Evolutionary conservation across 345 rosid species (phyloP).

Genomic region (Eucalyptus sp.): DNA sequence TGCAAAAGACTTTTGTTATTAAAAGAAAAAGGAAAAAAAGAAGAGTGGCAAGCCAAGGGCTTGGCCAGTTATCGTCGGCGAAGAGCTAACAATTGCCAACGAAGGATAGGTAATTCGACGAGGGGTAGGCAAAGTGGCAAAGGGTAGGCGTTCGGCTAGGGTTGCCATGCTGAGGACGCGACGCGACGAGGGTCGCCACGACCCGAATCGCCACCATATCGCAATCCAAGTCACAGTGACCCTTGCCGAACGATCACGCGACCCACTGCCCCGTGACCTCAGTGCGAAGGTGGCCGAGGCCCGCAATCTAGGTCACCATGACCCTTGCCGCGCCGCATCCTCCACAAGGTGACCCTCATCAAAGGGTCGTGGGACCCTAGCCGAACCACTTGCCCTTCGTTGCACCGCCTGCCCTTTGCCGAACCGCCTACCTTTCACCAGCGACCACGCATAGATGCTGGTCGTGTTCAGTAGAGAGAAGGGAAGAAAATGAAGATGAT

Average conservation of each 20-base stretch:
- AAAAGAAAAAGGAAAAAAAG: no score
- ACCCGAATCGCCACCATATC: accelerated
- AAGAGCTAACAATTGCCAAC: accelerated
- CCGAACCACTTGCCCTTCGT: accelerated
- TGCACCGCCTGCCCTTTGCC: accelerated
- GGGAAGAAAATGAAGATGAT: no score
- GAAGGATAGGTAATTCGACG: accelerated
- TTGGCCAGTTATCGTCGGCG: no score
- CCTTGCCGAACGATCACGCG: accelerated
- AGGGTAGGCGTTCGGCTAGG: accelerated
- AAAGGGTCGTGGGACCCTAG: accelerated
- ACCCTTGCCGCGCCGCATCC: accelerated
- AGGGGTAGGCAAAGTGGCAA: no score
- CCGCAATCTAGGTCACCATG: accelerated
- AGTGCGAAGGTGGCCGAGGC: accelerated
- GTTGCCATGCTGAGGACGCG: accelerated
- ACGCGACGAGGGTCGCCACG: accelerated
- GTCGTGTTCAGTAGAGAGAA: accelerated
- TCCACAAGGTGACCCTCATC: accelerated
- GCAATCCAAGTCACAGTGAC: accelerated
- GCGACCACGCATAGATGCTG: accelerated
- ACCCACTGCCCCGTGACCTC: accelerated
- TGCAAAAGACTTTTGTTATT: no score
- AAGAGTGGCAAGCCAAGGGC: no score
- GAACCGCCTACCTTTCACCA: accelerated